Conservation (phyloP, 192 early-diverging fungal genomes). For the Backusella circina region DNA sequence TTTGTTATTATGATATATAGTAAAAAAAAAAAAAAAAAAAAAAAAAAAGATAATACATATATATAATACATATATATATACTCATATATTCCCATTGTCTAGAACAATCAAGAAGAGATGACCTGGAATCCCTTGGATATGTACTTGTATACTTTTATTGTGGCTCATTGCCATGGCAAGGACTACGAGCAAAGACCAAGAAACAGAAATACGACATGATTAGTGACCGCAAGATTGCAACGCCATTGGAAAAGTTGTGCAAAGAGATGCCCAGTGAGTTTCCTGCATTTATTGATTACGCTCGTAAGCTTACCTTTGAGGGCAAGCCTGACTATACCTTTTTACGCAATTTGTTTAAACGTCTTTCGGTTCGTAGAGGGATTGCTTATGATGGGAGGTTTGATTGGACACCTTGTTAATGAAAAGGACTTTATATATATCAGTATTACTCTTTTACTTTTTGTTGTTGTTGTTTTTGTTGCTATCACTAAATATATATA, state of each 20-base stretch:
- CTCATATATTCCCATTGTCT: not conserved
- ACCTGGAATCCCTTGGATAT: constrained; percentile 88
- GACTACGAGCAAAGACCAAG: constrained; percentile 86
- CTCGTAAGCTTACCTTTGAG: constrained; percentile 81
- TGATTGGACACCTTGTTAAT: constrained; percentile 68
- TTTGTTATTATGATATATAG: not conserved
- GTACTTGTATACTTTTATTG: constrained; percentile 93
- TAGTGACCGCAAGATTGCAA: constrained; percentile 91
- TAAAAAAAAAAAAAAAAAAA: too few species aligned
- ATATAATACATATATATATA: too few species aligned
- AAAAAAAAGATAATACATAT: too few species aligned
- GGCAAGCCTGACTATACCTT: constrained; percentile 91
- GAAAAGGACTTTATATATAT: too few species aligned
- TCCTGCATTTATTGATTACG: constrained; percentile 84
- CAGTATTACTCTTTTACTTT: not conserved
- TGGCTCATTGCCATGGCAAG: constrained; percentile 91
- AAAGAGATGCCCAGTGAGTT: constrained; percentile 84
- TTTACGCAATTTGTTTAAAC: constrained; percentile 82
- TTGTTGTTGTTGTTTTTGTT: too few species aligned
- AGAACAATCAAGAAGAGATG: constrained; percentile 90
- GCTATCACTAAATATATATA: too few species aligned
- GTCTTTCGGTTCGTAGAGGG: constrained; percentile 78
- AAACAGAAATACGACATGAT: constrained; percentile 96
- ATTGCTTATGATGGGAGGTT: constrained; percentile 85
- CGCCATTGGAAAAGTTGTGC: constrained; percentile 79